Conservation (phyloP, 1,284 basidiomycete species). For the Neolentinus lepideus region DNA sequence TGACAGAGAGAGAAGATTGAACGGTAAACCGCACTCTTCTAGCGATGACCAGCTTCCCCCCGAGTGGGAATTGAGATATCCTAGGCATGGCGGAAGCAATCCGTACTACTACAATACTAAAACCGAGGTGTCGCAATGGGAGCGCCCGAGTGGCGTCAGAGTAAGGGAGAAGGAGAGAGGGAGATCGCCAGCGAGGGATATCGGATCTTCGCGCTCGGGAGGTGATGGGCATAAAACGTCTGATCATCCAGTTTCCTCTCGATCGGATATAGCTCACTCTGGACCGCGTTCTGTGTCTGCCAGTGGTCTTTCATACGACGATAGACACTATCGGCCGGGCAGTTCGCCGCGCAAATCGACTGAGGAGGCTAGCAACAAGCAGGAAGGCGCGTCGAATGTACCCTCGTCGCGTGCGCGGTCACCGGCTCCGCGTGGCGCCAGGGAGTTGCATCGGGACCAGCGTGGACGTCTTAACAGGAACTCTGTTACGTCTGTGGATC, state of each 20-base stretch:
- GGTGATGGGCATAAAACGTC: not conserved
- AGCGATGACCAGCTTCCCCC: slow-evolving; percentile 39
- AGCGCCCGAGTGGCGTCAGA: slow-evolving; percentile 27
- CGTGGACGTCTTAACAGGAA: slow-evolving; percentile 13
- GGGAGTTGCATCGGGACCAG: slow-evolving; percentile 4
- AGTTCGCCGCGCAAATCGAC: slow-evolving; percentile 5
- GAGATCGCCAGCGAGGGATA: slow-evolving; percentile 8
- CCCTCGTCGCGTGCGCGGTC: slow-evolving; percentile 2
- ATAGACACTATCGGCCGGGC: slow-evolving; percentile 59
- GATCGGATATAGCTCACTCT: slow-evolving; percentile 1
- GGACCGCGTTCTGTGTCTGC: not conserved
- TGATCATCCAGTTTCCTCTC: slow-evolving; percentile 11
- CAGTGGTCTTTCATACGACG: slow-evolving; percentile 38
- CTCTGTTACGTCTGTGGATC: slow-evolving; percentile 10
- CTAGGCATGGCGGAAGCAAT: slow-evolving; percentile 32
- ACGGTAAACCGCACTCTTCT: slow-evolving; percentile 24
- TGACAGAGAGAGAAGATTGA: slow-evolving; percentile 28
- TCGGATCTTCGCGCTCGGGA: not conserved
- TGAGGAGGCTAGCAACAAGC: slow-evolving; percentile 8
- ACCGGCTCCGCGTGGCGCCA: slow-evolving; percentile 8
- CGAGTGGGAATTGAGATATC: slow-evolving; percentile 52
- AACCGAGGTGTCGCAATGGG: slow-evolving; percentile 57
- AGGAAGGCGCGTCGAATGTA: slow-evolving; percentile 10
- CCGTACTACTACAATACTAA: slow-evolving; percentile 55
- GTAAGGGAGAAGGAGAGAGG: slow-evolving; percentile 15